Evolutionary conservation across 192 early-diverging fungal genomes (phyloP), one percentile per base, ranked within the genome.

Genomic region (Chytriomyces sp.): DNA sequence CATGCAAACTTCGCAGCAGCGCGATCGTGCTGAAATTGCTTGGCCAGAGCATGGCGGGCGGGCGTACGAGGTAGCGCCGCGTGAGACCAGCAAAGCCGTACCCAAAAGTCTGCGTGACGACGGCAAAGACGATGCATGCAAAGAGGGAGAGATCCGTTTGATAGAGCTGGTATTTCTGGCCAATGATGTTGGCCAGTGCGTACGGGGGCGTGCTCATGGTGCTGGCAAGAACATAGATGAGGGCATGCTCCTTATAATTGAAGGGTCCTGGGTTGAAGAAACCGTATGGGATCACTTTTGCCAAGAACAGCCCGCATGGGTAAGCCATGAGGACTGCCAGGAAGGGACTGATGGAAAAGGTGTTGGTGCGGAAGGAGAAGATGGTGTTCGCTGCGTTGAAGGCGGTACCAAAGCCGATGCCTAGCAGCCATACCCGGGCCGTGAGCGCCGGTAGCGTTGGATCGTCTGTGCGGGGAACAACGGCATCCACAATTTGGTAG

Each of bases 311-410:
- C 0, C 94, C 94, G 4, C 89, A 60, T 5, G 94, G 91, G 55
- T 92, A 94, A 2, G 90, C 78, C 0, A 94, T 82, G 72, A 96
- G 71, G 59, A 89, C 83, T 2, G 90, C 93, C 19, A 94, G 83
- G 74, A 89, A 83, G 30, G 88, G 84, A 30, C 84, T 84, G 31
- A 93, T 80, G 0, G 84, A 81, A 52, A 93, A 84, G 1, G 89
- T 85, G 76, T 94, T 95, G 14, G 90, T 91, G 70, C 92, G 89
- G 82, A 92, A 95, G 85, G 89, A 91, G 78, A 92, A 92, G 76
- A 94, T 89, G 39, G 71, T 40, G 33, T 58, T 25, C 19, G 28
- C 28, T 14, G 19, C 17, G 57, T 14, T 30, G 31, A 58, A 17
- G 28, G 28, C 17, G 17, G 28, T 26, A 30, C 31, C 26, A 5